These are phyloP conservation scores for Mycogone perniciosa DNA, from an alignment of 2,329 filamentous ascomycete species.

Conservation along the genomic window DNA sequence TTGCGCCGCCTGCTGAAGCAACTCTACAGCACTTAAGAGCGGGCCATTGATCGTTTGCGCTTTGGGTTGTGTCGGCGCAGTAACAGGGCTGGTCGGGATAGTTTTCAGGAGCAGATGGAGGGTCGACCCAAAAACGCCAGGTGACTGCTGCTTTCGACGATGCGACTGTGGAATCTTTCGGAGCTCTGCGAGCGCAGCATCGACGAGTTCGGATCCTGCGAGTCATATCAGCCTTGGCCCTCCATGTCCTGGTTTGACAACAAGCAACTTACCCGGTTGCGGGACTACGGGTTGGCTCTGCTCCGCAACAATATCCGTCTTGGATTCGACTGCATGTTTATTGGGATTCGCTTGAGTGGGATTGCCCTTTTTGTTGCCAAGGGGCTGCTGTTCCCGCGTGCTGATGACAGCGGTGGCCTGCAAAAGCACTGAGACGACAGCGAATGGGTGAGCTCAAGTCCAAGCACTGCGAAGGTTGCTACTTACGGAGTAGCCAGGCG, in stretches of 20 bases:
- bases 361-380: slow-evolving; percentile 26
- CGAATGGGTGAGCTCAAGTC: slow-evolving; percentile 18
- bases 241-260: slow-evolving; percentile 8
- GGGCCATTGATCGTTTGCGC: slow-evolving; percentile 34
- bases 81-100: slow-evolving; percentile 44
- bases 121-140: slow-evolving; percentile 37
- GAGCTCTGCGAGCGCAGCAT: slow-evolving; percentile 45
- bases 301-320: slow-evolving; percentile 25
- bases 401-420: slow-evolving; percentile 34
- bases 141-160: slow-evolving; percentile 38
- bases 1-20: slow-evolving; percentile 46
- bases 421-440: slow-evolving; percentile 36
- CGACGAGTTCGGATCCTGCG: slow-evolving; percentile 47
- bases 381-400: slow-evolving; percentile 34
- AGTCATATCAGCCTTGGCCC: slow-evolving; percentile 1
- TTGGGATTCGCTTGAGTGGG: slow-evolving; percentile 23
- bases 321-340: slow-evolving; percentile 27
- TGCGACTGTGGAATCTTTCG: slow-evolving; percentile 41
- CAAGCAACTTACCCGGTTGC: slow-evolving; percentile 32
- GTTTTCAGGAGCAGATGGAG: slow-evolving; percentile 41
- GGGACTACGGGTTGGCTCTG: slow-evolving; percentile 21
- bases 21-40: slow-evolving; percentile 44
- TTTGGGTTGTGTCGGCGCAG: slow-evolving; percentile 36
- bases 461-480: slow-evolving; percentile 6
- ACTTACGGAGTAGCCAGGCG: slow-evolving; percentile 39